Base-by-base conservation (phyloP, 495 filamentous ascomycete genomes). In the Penicillium atrosanguineum region DNA sequence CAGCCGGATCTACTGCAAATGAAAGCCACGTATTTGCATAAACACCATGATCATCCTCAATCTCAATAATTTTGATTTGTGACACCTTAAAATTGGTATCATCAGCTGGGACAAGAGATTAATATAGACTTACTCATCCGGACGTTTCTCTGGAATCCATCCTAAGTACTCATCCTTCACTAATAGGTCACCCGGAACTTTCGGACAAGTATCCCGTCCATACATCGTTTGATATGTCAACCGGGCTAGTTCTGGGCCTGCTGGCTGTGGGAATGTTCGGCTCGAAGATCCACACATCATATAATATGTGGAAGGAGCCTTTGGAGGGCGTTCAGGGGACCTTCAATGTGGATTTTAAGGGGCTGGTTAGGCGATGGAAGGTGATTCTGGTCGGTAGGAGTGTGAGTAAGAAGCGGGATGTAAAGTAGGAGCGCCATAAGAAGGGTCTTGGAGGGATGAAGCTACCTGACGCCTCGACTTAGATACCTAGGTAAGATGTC, bases 81-180 rank as follows among this genome's bases (percentile, higher is more conserved):
- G 74, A 52, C 8, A 73, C 67, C 44, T 72, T 66, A 11, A 65
- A 69, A 44, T 67, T 42, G 38, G 23, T 26, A 45, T 73, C 63
- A 41, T 67, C 60, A 19, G 48, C 38, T 19, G 62, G 64, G 19
- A 70, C 61, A 48, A 69, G 11, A 31, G 28, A 31, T 7, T 1
- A 31, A 9, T 31, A 31, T 31, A 31, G 28, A 29, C 46, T 15
- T 16, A 20, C 15, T 40, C 38, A 40, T 7, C 7, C n/a, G 19
- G 38, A 55, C 55, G 52, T 11, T 58, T 50, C 59, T 47, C 14
- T 34, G n/a, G 46, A 3, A 67, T 25, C 62, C 60, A 70, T 29
- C 65, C 60, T 41, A 56, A 50, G 50, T 68, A 68, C 56, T 70
- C 57, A 55, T 62, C 67, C 37, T 55, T 48, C 14, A 68, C 58